Evolutionary conservation across 257 asterid species (phyloP), one percentile per base, ranked within the genome.

Genomic region (Solanum neorickii): DNA sequence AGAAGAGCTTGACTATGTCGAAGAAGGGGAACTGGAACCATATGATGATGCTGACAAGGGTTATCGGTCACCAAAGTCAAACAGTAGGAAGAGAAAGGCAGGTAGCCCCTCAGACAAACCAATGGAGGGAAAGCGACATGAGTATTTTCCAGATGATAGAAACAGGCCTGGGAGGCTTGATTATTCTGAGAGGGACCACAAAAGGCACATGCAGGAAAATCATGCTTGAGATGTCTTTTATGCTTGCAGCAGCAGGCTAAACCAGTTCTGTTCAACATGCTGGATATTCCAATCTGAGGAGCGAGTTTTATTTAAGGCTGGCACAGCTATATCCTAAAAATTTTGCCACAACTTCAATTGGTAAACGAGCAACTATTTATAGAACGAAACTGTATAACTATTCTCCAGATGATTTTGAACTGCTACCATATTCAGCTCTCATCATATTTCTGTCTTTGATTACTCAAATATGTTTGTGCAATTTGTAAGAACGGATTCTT

Each of bases 11-110:
- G 94, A 91, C 68, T 87, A 86, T 3, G 98, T 93, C 15, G 99
- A 96, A 90, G 99, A 96, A 92, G 98, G 99, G 41, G 99, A 96
- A 91, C 90, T 94, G 10, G 98, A 90, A 47, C 90, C 91, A 16
- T 89, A 92, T 78, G 95, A 94, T 76, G 92, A 88, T 86, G 91
- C 84, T 46, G 94, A 91, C 66, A 66, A 90, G 69, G 94, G 89
- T 14, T 88, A 88, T 87, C 92, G 65, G 42, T 94, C 98, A 15
- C 98, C 98, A n/a, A 91, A 85, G 89, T 86, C 91, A 1, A 86
- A 47, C 88, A 82, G 75, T 83, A 94, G 91, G 70, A 94, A 94
- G 90, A 92, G 96, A 85, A 96, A 91, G 93, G 91, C 97, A 2
- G 91, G 88, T 31, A 94, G 96, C 80, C 96, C 98, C 7, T 86